These are phyloP conservation scores for Alliaria petiolata DNA, from an alignment of 345 rosid species.

Conservation along the genomic window DNA sequence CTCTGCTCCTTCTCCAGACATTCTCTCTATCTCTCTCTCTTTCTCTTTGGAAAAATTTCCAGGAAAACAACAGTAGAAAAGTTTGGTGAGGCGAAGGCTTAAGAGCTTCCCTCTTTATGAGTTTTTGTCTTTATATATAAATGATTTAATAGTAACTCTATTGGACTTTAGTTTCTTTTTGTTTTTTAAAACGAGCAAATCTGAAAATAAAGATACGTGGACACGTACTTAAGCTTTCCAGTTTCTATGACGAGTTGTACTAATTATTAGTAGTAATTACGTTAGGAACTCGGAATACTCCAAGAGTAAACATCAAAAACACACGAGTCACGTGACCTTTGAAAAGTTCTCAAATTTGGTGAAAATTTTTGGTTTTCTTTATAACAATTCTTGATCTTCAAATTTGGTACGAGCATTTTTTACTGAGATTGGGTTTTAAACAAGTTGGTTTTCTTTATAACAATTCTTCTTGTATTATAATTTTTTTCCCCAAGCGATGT, in stretches of 20 bases:
- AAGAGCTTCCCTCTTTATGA: constrained; percentile 2
- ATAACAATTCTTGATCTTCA: too few relatives aligned
- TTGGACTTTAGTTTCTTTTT: neutral
- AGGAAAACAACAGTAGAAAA: neutral
- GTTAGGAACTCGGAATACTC: neutral
- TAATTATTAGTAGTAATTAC: neutral
- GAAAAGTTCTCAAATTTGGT: neutral
- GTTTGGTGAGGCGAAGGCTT: too few relatives aligned
- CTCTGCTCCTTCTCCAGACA: constrained; percentile 10
- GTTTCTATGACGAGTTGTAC: neutral
- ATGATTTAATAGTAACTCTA: neutral
- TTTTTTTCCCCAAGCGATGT: too few relatives aligned
- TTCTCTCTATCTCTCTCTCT: too few relatives aligned
- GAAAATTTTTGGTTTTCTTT: too few relatives aligned
- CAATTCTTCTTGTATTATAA: too few relatives aligned
- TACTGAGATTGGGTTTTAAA: too few relatives aligned
- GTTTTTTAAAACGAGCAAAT: neutral
- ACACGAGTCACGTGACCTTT: neutral
- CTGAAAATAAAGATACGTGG: constrained; percentile 7
- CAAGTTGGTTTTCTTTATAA: too few relatives aligned
- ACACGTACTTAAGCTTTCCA: too few relatives aligned
- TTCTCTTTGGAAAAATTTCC: neutral
- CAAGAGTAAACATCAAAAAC: neutral
- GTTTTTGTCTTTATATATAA: neutral
- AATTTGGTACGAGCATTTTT: too few relatives aligned